phyloP scores from a whole-genome alignment of 176 grass and related monocot genomes.

The sorghum (Sorghum bicolor) region Sorghum_bicolor_NCBIv3 NC_012873.2:5032001-5032500 shows the following conservation, averaged over 20 bases:
- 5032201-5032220: conserved; percentile 9
- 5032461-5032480: not conserved
- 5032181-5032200: conserved; percentile 8
- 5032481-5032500: not conserved
- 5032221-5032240: not conserved
- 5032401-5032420: not conserved
- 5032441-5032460: not conserved
- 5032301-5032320: not conserved
- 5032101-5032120: conserved; percentile 33
- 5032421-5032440: not conserved
- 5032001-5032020: conserved; percentile 5
- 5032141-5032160: not conserved
- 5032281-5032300: not conserved
- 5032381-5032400: not conserved
- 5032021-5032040: conserved; percentile 21
- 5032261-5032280: not conserved
- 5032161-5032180: not conserved
- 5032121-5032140: not conserved
- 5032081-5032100: conserved; percentile 38
- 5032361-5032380: not conserved
- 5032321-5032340: not conserved
- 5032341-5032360: not conserved
- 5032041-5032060: not conserved
- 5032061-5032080: not conserved
- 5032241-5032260: not conserved